Conservation (phyloP, 306 rosid species). For the barrel medic (Medicago truncatula) region MtrunA17r5.0-ANR NC_053048.1:23589001-23589500, state of each 20-base stretch:
- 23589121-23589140: background rate
- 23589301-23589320: no score
- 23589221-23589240: background rate
- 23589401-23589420: no score
- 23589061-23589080: background rate
- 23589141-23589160: background rate
- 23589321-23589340: no score
- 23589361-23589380: no score
- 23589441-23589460: background rate
- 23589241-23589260: background rate
- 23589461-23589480: no score
- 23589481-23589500: no score
- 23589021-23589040: background rate
- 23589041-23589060: background rate
- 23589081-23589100: no score
- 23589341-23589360: no score
- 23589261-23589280: background rate
- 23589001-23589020: background rate
- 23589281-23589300: background rate
- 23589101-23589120: background rate
- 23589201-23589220: background rate
- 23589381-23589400: no score
- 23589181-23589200: background rate
- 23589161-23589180: background rate
- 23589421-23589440: no score